Evolutionary conservation across 805 yeast species (phyloP), one percentile per base, ranked within the genome.

Genomic region (Suhomyces sp.): DNA sequence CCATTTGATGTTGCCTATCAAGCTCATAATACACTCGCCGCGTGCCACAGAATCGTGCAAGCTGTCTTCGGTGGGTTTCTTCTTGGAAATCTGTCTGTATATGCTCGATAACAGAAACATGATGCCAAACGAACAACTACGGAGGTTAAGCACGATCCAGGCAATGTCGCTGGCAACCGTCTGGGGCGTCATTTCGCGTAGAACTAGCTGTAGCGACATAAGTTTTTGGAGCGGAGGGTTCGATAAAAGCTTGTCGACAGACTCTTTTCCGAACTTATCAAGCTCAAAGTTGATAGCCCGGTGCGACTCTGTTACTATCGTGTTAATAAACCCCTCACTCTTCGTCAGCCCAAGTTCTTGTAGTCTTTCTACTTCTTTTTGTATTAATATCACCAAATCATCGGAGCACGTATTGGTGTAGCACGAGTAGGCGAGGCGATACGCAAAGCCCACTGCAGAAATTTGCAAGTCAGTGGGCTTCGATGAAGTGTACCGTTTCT

Each of bases 1-100:
- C 97, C 97, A 93, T 60, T 90, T 82, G 7, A 88, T 83, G 40
- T 87, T 82, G 0, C 97, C 97, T n/a, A 89, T 68, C 9, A 85
- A 73, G 15, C 75, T 71, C 44, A 85, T 73, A 3, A 87, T 76
- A 55, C 83, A 76, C 59, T 87, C 91, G 36, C 85, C 86, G 58
- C 90, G 74, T 8, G 78, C 72, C 22, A 80, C 73, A 1, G 84
- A 77, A 50, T 83, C 86, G 54, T 75, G 80, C 46, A 80, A 64
- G 17, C 74, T 74, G 55, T 84, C 87, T 36, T 78, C 77, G 1
- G 73, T 64, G 5, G 79, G 77, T 38, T 80, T 81, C 58, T 83
- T 83, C 59, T 83, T 84, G 52, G 80, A 79, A 48, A 86, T 86
- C 66, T 87, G 88, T 17, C 90, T 79, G 59, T 84, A 79, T 22